phyloP scores from a whole-genome alignment of 495 filamentous ascomycete genomes.

The Friedmanniomyces endolithicus region DNA sequence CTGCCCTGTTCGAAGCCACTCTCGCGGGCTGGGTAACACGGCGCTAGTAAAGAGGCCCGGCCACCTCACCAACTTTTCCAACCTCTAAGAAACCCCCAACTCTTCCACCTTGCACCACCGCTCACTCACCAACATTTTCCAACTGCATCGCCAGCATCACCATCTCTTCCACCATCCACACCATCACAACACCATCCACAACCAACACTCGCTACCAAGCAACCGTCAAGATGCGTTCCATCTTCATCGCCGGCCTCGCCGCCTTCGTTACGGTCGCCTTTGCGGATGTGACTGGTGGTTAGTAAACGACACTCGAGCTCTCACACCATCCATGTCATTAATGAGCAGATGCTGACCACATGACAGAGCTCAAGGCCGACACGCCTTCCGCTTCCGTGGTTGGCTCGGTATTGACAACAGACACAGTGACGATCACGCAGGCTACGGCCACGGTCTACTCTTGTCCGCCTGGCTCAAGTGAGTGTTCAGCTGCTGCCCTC shows the following conservation, averaged over 20 bases:
- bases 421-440: slow-evolving; percentile 2
- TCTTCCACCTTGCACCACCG: background rate
- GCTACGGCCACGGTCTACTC: background rate
- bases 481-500: slow-evolving; percentile 4
- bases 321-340: background rate
- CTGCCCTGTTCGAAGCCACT: no score
- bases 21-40: no score
- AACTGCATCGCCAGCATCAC: background rate
- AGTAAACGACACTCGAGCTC: background rate
- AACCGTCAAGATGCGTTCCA: slow-evolving; percentile 3
- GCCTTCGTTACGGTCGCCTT: background rate
- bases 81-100: no score
- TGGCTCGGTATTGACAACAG: background rate
- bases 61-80: no score
- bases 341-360: background rate
- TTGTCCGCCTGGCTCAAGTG: slow-evolving; percentile 2
- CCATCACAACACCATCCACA: background rate
- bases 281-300: slow-evolving; percentile 6
- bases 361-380: background rate
- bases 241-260: background rate
- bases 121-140: background rate
- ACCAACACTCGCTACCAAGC: background rate
- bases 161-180: background rate
- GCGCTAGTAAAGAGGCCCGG: no score
- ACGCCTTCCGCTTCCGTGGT: background rate